A percentile compares a stretch with the other conserved stretches of the same genome.
These are phyloP conservation scores for Prunus persica DNA, from an alignment of 306 rosid species.

Conservation along the genomic window DNA sequence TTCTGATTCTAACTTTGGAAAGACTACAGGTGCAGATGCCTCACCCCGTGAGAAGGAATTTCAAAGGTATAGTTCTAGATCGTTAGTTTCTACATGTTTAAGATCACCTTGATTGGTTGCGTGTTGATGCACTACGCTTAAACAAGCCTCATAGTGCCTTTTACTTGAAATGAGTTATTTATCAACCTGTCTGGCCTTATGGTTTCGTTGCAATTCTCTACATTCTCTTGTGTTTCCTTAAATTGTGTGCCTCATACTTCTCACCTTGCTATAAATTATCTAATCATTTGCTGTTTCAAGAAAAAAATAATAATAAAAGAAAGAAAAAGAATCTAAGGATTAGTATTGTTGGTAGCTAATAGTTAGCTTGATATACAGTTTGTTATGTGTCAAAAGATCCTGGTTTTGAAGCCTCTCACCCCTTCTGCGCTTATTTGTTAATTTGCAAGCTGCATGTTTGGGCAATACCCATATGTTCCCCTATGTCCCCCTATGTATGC, in stretches of 20 bases:
- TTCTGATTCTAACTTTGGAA: slow-evolving; percentile 52
- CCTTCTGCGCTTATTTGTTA: not conserved
- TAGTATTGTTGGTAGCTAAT: no score
- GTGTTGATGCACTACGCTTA: not conserved
- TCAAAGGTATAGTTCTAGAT: slow-evolving; percentile 55
- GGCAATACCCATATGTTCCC: not conserved
- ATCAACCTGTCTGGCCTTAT: not conserved
- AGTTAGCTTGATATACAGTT: not conserved
- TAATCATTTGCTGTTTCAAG: not conserved
- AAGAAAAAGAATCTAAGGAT: no score
- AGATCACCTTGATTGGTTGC: slow-evolving; percentile 9
- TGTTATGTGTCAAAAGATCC: not conserved
- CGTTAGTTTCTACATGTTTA: slow-evolving; percentile 12
- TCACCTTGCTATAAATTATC: not conserved
- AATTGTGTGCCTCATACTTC: not conserved
- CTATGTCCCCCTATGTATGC: not conserved
- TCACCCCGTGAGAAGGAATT: slow-evolving; percentile 66
- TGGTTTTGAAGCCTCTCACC: not conserved
- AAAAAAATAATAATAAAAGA: no score
- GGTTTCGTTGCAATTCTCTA: not conserved
- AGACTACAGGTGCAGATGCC: slow-evolving; percentile 48
- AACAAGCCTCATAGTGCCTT: not conserved
- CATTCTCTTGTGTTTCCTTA: not conserved
- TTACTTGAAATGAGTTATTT: not conserved
- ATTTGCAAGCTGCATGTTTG: not conserved